A percentile compares a stretch with the other conserved stretches of the same genome.
These are phyloP conservation scores for Nemania abortiva DNA, from an alignment of 2,329 filamentous ascomycete genomes.

Conservation along the genomic window DNA sequence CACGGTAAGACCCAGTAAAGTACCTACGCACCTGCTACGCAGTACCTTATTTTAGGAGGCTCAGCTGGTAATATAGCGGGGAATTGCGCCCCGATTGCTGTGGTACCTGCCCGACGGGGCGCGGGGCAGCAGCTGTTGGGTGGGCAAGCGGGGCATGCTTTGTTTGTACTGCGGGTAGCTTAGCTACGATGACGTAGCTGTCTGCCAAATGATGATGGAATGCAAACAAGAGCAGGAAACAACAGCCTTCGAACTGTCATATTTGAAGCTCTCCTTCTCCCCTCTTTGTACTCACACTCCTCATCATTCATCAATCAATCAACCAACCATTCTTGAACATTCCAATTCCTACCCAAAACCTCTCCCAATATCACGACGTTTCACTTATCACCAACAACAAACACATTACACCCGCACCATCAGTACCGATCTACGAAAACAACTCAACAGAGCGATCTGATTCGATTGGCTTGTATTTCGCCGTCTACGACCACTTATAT, in stretches of 20 bases:
- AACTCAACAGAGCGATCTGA: neutral
- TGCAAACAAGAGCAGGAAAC: conserved; percentile 36
- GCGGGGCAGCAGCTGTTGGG: neutral
- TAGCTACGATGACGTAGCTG: conserved; percentile 39
- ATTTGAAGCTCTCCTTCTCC: conserved; percentile 35
- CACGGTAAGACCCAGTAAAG: neutral
- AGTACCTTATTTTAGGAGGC: conserved; percentile 14
- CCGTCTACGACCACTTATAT: neutral
- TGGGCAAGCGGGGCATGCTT: conserved; percentile 7
- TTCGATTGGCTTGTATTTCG: neutral
- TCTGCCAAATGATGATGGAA: conserved; percentile 36
- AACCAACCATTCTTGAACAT: conserved; percentile 13
- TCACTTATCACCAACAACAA: neutral
- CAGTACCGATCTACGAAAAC: conserved; percentile 12
- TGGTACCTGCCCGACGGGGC: neutral
- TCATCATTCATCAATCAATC: neutral
- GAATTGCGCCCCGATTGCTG: conserved; percentile 10
- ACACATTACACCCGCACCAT: conserved; percentile 3
- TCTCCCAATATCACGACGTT: neutral
- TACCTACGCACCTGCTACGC: conserved; percentile 1
- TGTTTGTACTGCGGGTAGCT: conserved; percentile 18
- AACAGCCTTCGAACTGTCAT: conserved; percentile 18
- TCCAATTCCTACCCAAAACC: neutral
- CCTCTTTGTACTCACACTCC: neutral
- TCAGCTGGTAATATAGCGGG: conserved; percentile 18